Evolutionary conservation across 2,329 filamentous ascomycete species (phyloP).

Genomic region (Colletotrichum karsti): DNA sequence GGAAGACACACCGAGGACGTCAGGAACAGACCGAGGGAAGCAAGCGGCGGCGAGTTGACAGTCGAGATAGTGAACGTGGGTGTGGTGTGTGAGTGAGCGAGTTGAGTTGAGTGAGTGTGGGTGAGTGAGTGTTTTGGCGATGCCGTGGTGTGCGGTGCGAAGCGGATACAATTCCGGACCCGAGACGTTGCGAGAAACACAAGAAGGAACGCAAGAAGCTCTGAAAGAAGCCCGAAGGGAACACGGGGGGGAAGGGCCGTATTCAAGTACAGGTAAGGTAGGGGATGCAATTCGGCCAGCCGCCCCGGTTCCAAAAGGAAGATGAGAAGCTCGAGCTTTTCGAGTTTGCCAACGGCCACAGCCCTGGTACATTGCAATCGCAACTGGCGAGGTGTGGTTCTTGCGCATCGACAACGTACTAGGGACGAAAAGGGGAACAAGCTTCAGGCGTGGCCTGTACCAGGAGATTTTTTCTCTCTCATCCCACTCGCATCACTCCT

Average conservation of each 20-base stretch:
- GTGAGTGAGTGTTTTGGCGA: neutral
- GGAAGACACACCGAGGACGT: neutral
- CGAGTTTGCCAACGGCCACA: constrained; percentile 4
- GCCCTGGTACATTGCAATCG: no score
- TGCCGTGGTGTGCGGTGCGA: neutral
- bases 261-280: constrained; percentile 19
- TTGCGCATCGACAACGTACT: constrained; percentile 28
- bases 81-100: neutral
- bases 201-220: constrained; percentile 18
- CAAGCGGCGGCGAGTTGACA: neutral
- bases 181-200: constrained; percentile 18
- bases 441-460: constrained; percentile 27
- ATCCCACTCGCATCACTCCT: neutral
- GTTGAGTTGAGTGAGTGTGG: neutral
- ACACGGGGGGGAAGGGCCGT: constrained; percentile 7
- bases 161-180: neutral
- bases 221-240: neutral
- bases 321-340: constrained; percentile 19
- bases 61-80: neutral
- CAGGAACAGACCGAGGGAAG: constrained; percentile 13
- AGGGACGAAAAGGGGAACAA: constrained; percentile 29
- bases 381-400: constrained; percentile 14
- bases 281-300: constrained; percentile 3
- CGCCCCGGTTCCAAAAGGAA: no score
- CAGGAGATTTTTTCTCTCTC: constrained; percentile 19